phyloP scores from a whole-genome alignment of 495 filamentous ascomycete species.

The Talaromyces nanjingensis region DNA sequence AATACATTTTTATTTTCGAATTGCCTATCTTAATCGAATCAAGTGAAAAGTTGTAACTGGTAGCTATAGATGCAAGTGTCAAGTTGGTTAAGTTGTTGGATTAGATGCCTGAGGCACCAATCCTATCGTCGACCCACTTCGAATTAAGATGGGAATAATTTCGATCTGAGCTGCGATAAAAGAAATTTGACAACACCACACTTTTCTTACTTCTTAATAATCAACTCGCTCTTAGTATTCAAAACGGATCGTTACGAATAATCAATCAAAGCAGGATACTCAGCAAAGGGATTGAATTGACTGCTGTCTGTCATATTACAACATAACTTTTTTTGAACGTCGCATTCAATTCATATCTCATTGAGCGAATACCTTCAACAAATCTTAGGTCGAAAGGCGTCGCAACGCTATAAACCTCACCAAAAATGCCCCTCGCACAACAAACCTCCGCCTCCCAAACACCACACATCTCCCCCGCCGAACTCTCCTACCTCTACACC shows the following conservation, averaged over 20 bases:
- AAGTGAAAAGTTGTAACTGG: not conserved
- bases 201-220: not conserved
- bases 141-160: not conserved
- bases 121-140: not conserved
- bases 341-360: not conserved
- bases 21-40: not conserved
- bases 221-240: not conserved
- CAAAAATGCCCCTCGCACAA: constrained; percentile 30
- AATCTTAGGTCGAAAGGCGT: not conserved
- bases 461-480: constrained; percentile 79
- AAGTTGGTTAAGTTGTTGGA: not conserved
- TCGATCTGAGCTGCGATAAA: not conserved
- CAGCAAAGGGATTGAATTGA: not conserved
- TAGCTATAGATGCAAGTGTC: not conserved
- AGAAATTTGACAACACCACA: not conserved
- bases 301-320: not conserved
- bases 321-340: not conserved
- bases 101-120: not conserved
- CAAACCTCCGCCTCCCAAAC: constrained; percentile 42
- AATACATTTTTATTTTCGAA: not conserved
- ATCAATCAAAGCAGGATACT: not conserved
- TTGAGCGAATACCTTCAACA: not conserved
- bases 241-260: not conserved
- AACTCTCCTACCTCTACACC: constrained; percentile 90
- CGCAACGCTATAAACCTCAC: not conserved